Evolutionary conservation across 176 grass and related monocot species (phyloP), one percentile per base, ranked within the genome.

Genomic region (Otatea glauca): DNA sequence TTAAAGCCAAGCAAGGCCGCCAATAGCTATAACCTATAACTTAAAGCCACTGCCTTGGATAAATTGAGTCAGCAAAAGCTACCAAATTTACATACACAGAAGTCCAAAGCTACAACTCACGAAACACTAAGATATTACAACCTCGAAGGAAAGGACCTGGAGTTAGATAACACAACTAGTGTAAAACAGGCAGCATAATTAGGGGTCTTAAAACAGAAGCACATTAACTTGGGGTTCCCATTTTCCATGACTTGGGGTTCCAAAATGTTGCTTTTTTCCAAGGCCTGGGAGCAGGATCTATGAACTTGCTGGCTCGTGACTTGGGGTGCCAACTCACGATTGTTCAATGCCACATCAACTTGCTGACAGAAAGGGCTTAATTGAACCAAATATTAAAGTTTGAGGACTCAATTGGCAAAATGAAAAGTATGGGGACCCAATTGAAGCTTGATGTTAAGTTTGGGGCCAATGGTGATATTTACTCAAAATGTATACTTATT

Each of bases 171-270:
- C 68, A 23, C 14, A 41, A 72, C 51, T 54, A 45, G 47, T 12
- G 3, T 75, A 81, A 59, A 35, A 67, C 10, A 68, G 68, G 85
- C 70, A 75, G 24, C 25, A 69, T 45, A 74, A 54, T 25, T 34
- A 76, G 25, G 27, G 29, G 2, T 12, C 42, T 20, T 50, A 54
- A 69, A 60, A 24, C 5, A 20, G 79, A 62, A 81, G 11, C 1
- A 55, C 21, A 76, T 23, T 49, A 37, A 45, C 44, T 45, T 45
- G 44, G 44, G 48, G 48, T 16, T 50, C 48, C 48, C 48, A 14
- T 63, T 45, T 61, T 82, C 24, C 49, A 84, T 41, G 76, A 86
- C 15, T 53, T 54, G 18, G 43, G 59, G 6, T 81, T 89, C 48
- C 4, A 37, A 42, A 50, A 66, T 64, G 20, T 49, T 50, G 15